Evolutionary conservation across 2,329 filamentous ascomycete genomes (phyloP), one percentile per base, ranked within the genome.

Genomic region (Paecilomyces niveus): DNA sequence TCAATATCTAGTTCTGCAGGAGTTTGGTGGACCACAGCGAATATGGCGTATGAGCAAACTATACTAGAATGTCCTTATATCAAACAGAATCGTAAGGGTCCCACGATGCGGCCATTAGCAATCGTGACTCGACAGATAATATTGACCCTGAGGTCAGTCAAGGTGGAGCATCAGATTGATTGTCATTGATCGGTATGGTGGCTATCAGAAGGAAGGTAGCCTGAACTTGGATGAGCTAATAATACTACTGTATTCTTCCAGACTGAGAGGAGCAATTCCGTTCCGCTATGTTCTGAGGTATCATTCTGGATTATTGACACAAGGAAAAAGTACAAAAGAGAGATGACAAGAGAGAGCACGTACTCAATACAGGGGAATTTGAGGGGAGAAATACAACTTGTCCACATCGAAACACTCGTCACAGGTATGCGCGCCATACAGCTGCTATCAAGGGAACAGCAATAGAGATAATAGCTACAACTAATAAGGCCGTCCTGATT

Each of bases 331-430:
- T 39, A 58, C 59, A 31, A 62, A 63, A 63, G 58, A 63, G 67
- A 50, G 59, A 60, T 56, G 22, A 22, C 22, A 22, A 66, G 45
- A 54, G 54, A 56, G 54, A 56, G 62, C 61, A 63, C 55, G 64
- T 68, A 69, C 64, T 64, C 63, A 66, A 70, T 72, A 72, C 70
- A 73, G 70, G 70, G 70, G 65, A 72, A 72, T 72, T 63, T 63
- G 61, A 58, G 55, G 57, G 54, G 55, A 57, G 39, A 53, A 58
- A 59, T 55, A 58, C 54, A 52, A 54, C 39, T 54, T 39, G 31
- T 52, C 33, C 56, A 57, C 58, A 56, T 61, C 56, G 62, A 58
- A 29, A 57, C 60, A 57, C 58, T 67, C 61, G 64, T 61, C 60
- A 62, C 61, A 59, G 62, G 62, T 71, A 64, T 59, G 64, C 61